Percentiles rank a stretch among this genome's conserved stretches.
Evolutionary conservation across 257 asterid genomes (phyloP).

Genomic region (Euphrasia confusa): DNA sequence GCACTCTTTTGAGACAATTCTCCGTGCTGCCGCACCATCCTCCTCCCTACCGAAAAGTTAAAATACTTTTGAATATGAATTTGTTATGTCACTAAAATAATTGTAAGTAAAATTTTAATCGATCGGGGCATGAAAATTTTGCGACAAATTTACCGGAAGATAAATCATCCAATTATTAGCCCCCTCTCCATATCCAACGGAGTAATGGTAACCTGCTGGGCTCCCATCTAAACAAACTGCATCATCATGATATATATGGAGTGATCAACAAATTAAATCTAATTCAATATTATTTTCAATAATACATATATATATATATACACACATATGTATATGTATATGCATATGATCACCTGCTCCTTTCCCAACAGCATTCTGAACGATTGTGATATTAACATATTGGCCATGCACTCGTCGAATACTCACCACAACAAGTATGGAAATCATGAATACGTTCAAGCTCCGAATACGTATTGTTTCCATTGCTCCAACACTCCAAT

Average conservation of each 20-base stretch:
- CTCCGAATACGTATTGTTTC: too few species aligned
- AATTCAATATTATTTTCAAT: too few species aligned
- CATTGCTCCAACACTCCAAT: too few species aligned
- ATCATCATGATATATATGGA: not conserved
- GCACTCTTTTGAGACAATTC: not conserved
- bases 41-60: not conserved
- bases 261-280: too few species aligned
- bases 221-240: conserved; percentile 3
- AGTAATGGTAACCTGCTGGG: not conserved
- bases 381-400: not conserved
- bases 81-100: too few species aligned
- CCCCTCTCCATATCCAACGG: not conserved
- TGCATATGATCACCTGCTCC: not conserved
- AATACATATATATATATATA: too few species aligned
- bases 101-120: too few species aligned
- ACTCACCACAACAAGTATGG: not conserved
- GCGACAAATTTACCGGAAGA: not conserved
- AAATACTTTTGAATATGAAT: too few species aligned
- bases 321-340: too few species aligned
- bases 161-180: not conserved
- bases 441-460: not conserved
- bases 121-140: too few species aligned
- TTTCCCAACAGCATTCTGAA: not conserved
- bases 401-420: not conserved
- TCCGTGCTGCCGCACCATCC: not conserved